A percentile compares a stretch with the other conserved stretches of the same genome.
Conservation (phyloP, 306 rosid species). For the Pyrus communis region DNA sequence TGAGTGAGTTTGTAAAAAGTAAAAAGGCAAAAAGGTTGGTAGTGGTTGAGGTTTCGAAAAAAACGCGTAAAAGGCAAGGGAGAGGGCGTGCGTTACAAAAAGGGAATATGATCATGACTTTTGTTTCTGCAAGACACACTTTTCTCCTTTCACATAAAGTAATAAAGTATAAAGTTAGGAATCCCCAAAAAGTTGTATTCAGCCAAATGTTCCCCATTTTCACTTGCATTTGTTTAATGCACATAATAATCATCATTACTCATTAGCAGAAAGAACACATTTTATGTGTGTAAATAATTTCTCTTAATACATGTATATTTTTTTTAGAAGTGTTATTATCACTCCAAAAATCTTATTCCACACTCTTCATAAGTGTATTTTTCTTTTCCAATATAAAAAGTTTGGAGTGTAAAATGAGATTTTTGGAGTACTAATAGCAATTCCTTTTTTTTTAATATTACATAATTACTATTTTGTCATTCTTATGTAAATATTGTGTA, state of each 20-base stretch:
- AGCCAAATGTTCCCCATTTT: background rate
- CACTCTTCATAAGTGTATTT: too few relatives aligned
- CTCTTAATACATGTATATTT: too few relatives aligned
- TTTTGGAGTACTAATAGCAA: too few relatives aligned
- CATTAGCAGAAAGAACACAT: background rate
- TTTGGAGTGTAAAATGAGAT: too few relatives aligned
- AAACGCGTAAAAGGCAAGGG: conserved; percentile 49
- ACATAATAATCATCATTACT: background rate
- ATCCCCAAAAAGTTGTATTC: conserved; percentile 30
- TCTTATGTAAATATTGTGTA: too few relatives aligned
- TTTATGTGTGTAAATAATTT: too few relatives aligned
- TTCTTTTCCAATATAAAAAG: too few relatives aligned
- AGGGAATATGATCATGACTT: conserved; percentile 36
- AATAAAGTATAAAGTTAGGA: conserved; percentile 26
- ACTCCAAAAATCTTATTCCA: too few relatives aligned
- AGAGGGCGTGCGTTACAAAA: conserved; percentile 73
- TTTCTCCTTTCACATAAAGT: background rate
- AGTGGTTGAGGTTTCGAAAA: conserved; percentile 26
- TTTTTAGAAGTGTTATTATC: too few relatives aligned
- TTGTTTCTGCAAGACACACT: conserved; percentile 17
- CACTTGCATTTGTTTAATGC: background rate
- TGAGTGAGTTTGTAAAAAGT: conserved; percentile 18
- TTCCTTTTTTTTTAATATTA: too few relatives aligned
- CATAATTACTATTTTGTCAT: too few relatives aligned
- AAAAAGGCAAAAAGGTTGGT: conserved; percentile 1